phyloP scores from a whole-genome alignment of 1,139 yeast species.

The Suhomyces ambrosiae region DNA sequence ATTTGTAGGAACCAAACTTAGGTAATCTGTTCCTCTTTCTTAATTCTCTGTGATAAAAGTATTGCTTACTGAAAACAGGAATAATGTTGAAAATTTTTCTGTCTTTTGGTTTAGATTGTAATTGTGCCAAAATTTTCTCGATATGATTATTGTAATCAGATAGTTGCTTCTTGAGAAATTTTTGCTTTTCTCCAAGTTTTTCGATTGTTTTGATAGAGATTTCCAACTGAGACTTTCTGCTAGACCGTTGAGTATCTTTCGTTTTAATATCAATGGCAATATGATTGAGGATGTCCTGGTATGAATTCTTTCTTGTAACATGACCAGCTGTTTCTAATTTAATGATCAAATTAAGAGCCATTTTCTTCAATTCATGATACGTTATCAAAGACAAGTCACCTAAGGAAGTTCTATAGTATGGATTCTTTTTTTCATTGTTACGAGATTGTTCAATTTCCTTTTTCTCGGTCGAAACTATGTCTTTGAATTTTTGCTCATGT shows the following conservation, averaged over 20 bases:
- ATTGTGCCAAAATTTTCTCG: conserved; percentile 61
- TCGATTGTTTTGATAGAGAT: conserved; percentile 61
- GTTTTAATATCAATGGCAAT: conserved; percentile 84
- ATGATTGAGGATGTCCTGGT: conserved; percentile 78
- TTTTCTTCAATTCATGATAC: conserved; percentile 76
- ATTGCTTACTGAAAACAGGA: conserved; percentile 76
- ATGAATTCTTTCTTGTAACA: conserved; percentile 67
- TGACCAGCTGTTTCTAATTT: conserved; percentile 73
- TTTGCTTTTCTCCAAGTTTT: conserved; percentile 63
- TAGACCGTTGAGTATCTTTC: conserved; percentile 67
- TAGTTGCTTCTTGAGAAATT: conserved; percentile 60
- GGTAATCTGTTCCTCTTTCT: conserved; percentile 70
- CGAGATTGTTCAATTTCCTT: conserved; percentile 25
- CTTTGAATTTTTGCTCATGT: conserved; percentile 65
- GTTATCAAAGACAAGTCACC: conserved; percentile 58
- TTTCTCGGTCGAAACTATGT: conserved; percentile 55
- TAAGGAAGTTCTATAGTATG: conserved; percentile 45
- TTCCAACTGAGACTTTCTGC: conserved; percentile 62
- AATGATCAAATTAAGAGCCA: conserved; percentile 73
- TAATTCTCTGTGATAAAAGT: conserved; percentile 73
- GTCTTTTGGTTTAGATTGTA: conserved; percentile 60
- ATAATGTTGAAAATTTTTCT: conserved; percentile 52
- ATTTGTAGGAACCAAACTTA: conserved; percentile 81
- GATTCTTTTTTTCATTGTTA: conserved; percentile 30
- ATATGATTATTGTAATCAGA: conserved; percentile 70